Evolutionary conservation across 2,329 filamentous ascomycete species (phyloP), one percentile per base, ranked within the genome.

Genomic region (Amylocarpus encephaloides): DNA sequence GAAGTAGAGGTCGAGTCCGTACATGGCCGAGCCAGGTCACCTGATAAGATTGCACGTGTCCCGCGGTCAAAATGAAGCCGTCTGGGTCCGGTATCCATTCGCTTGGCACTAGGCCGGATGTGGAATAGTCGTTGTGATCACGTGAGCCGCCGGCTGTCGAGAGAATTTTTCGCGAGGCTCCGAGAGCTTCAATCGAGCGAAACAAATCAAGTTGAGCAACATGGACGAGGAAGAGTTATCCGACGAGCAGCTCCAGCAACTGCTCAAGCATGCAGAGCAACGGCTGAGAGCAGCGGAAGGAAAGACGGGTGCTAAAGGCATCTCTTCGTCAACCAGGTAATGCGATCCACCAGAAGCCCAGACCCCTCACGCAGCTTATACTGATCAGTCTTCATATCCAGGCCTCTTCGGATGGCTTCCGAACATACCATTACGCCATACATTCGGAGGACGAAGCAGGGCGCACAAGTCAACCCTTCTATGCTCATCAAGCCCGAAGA

Each of bases 241-340:
- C 34, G 81, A 86, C 64, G 76, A 80, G 57, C 77, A 85, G 62
- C 77, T 87, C 45, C 75, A 80, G 48, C 70, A 77, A 62, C 71
- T 88, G 49, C 74, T 88, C 46, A 73, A 74, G 48, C 75, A 84
- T 67, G 83, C 84, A 49, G 80, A 85, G 61, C 66, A 69, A 52
- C 75, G 83, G 54, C 68, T 86, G 50, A 62, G 67, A 22, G 46
- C 50, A 42, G 34, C 42, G 15, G 70, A 59, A 70, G 70, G 54
- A 64, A 67, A 59, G 51, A 48, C 35, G 32, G 50, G 49, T 35
- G 34, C 46, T 41, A 39, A 51, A 43, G 51, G 56, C 16, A 48
- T 40, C 12, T 50, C 52, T 33, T 46, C 59, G 29, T 43, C 53
- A 33, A 29, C 51, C 26, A 38, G 53, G 6, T 50, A 53, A 50